phyloP scores from a whole-genome alignment of 2,329 filamentous ascomycete species.

The Fusarium mangiferae region DNA sequence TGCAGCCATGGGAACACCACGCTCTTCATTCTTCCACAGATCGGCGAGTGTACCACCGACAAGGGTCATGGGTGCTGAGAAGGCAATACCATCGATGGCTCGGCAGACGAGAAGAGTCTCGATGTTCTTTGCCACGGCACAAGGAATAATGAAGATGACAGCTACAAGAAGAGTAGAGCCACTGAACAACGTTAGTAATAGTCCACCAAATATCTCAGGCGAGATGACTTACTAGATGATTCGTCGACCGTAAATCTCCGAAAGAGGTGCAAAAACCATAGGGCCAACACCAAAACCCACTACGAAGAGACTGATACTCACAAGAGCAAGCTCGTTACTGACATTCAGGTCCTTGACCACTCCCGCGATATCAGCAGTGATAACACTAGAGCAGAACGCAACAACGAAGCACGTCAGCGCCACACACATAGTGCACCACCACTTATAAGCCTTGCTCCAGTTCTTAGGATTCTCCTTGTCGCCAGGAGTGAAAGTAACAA shows the following conservation, averaged over 20 bases:
- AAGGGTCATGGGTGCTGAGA: constrained; percentile 87
- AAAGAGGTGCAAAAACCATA: constrained; percentile 82
- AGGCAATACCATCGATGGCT: constrained; percentile 83
- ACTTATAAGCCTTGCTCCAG: constrained; percentile 81
- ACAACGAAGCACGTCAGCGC: constrained; percentile 80
- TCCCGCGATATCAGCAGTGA: constrained; percentile 79
- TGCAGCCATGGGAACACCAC: constrained; percentile 87
- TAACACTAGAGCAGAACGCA: constrained; percentile 76
- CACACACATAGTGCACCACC: constrained; percentile 88
- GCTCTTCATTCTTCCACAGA: constrained; percentile 85
- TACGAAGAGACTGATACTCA: constrained; percentile 81
- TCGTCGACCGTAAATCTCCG: constrained; percentile 77
- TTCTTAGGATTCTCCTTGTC: constrained; percentile 88
- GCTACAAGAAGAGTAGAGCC: constrained; percentile 73
- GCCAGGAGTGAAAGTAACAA: constrained; percentile 72
- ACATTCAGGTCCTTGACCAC: constrained; percentile 73
- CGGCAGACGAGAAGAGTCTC: constrained; percentile 80
- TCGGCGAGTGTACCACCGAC: constrained; percentile 86
- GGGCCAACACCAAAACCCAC: constrained; percentile 84
- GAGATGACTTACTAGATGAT: constrained; percentile 68
- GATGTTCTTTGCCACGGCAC: constrained; percentile 80
- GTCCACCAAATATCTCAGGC: not conserved
- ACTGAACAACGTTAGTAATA: constrained; percentile 35
- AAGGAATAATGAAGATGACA: constrained; percentile 83
- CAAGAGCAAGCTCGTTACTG: constrained; percentile 76